Evolutionary conservation across 2,329 filamentous ascomycete species (phyloP), one percentile per base, ranked within the genome.

Genomic region (Cercospora citrullina): DNA sequence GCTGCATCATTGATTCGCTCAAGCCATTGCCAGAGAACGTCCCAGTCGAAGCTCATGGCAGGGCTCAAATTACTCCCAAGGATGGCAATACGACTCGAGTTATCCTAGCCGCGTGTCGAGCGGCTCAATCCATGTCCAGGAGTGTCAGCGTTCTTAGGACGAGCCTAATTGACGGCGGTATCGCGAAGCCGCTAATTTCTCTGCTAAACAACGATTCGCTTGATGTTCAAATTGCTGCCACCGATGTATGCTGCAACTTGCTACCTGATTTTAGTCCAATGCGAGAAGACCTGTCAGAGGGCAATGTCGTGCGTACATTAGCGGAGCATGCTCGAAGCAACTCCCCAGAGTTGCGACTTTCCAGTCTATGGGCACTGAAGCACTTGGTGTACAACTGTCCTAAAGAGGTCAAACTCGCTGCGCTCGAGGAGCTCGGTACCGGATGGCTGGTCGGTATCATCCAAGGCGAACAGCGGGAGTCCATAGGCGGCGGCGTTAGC

Each of bases 351-450:
- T 83, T 98, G 63, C 88, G 93, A 26, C 84, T 96, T 28, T 93
- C 95, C 74, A 93, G 94, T 23, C 81, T 99, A 1, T 99, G 95
- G 94, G 93, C 93, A 5, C 82, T 99, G 67, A 98, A 98, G 77
- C 93, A 98, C 79, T 86, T 97, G 60, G 90, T 96, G 2, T 86
- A 91, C 70, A 89, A 88, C 23, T 87, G 91, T 5, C 86, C 86
- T 18, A 88, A 90, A 55, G 86, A 90, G 12, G 83, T 91, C 72
- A 96, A 95, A 80, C 90, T 90, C 74, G 86, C 87, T 59, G 92
- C 92, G 68, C 81, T 98, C 12, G 89, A 94, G 60, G 89, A 91
- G 75, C 84, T 98, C 4, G 89, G 89, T 8, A 87, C 92, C 0
- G 88, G 87, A 10, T 97, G 93, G 92, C 85, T 98, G 12, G 86